Evolutionary conservation across 177 flowering plant genomes (phyloP), one percentile per base, ranked within the genome.

Genomic region (Tripterygium wilfordii): DNA sequence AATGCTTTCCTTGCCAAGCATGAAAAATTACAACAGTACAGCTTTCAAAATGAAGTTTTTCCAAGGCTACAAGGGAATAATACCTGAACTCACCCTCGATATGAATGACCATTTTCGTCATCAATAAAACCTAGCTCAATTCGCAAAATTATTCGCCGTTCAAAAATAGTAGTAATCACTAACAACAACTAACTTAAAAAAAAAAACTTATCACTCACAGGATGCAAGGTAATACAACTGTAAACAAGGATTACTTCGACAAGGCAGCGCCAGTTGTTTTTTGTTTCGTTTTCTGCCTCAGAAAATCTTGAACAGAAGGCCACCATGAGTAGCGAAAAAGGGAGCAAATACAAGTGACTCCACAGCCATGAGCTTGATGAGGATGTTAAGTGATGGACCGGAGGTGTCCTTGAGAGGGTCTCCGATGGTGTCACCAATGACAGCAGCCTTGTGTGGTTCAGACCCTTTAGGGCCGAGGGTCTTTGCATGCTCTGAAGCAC

Each of bases 381-480:
- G 82, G 47, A 82, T 79, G 77, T 82, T 82, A 45, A 82, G 80
- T 0, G 88, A 82, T 12, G 85, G 88, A 25, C 88, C 88, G 3
- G 85, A 81, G 21, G 89, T 82, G 56, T 82, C 89, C 71, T 82
- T 83, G 0, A 83, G 76, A 1, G 90, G 90, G 48, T 80, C 90
- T 2, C 90, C 87, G 30, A 83, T 76, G 61, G 90, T 83, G 64
- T 83, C 90, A 24, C 90, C 90, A 57, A 83, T 78, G 26, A 83
- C 90, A 45, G 90, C 90, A 40, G 90, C 90, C 63, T 80, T 83
- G 84, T 80, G 90, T 40, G 86, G 80, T 1, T 83, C 90, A 0
- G 87, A 83, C 8, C 90, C 90, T 68, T 83, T 83, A 1, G 90
- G 87, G 1, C 90, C 90, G 42, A 83, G 84, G 23, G 65, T 53